These are phyloP conservation scores for Fomitopsis betulina DNA, from an alignment of 1,284 basidiomycete species.

Conservation along the genomic window DNA sequence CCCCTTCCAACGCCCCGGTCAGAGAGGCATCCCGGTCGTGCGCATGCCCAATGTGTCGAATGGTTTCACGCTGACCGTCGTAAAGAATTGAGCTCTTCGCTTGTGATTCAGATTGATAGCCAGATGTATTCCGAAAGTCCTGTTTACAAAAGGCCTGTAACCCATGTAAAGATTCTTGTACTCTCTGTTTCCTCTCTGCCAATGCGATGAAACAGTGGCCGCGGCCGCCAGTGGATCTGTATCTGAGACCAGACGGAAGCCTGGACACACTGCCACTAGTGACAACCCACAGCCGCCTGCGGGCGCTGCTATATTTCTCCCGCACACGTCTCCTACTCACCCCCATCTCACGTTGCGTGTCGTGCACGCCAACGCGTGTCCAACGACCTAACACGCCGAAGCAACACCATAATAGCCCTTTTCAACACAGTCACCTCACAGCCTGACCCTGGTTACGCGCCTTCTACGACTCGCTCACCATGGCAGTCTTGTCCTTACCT, in stretches of 20 bases:
- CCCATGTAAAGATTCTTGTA: too few relatives aligned
- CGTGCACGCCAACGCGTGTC: conserved; percentile 3
- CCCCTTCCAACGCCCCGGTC: background rate
- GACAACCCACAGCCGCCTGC: background rate
- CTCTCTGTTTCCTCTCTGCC: too few relatives aligned
- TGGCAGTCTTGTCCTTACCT: conserved; percentile 84
- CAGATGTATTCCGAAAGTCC: too few relatives aligned
- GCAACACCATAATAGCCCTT: background rate
- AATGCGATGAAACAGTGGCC: too few relatives aligned
- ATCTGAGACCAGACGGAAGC: background rate
- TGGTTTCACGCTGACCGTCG: background rate
- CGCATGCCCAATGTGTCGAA: background rate
- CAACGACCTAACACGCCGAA: conserved; percentile 14
- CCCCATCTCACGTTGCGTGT: background rate
- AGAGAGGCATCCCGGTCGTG: background rate
- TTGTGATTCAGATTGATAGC: background rate
- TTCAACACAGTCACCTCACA: background rate
- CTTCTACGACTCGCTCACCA: conserved; percentile 24
- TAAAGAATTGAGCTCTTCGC: background rate
- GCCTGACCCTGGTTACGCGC: background rate
- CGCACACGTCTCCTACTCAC: background rate
- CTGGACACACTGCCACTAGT: conserved; percentile 10
- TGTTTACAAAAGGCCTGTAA: too few relatives aligned
- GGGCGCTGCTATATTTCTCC: conserved; percentile 2
- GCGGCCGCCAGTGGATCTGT: too few relatives aligned